Percentiles rank a stretch among this genome's conserved stretches.
Evolutionary conservation across 192 early-diverging fungal genomes (phyloP).

Genomic region (Oehlia diaphana): DNA sequence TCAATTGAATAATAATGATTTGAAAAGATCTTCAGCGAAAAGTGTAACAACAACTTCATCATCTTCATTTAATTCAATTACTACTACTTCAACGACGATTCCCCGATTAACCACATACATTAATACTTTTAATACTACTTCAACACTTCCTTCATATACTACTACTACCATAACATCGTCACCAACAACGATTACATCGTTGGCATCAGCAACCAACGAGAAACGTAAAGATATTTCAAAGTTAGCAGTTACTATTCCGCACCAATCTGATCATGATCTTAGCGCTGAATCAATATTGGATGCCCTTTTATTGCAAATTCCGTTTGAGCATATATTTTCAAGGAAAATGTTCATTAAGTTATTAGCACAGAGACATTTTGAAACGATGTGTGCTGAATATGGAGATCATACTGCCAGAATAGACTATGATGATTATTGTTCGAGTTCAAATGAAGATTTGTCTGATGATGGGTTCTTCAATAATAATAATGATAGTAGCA

Average conservation of each 20-base stretch:
- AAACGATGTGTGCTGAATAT: background rate
- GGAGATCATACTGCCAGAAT: constrained; percentile 9
- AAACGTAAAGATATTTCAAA: background rate
- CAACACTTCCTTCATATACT: background rate
- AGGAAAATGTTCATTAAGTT: background rate
- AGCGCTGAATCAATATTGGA: constrained; percentile 6
- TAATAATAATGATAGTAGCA: background rate
- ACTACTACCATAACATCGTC: background rate
- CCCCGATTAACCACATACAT: background rate
- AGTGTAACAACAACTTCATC: background rate
- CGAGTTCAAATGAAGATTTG: constrained; percentile 13
- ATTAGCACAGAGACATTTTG: constrained; percentile 4
- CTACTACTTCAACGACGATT: too few species aligned
- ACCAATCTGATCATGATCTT: constrained; percentile 1
- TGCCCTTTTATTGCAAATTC: background rate
- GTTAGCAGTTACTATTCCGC: background rate
- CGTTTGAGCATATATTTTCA: constrained; percentile 6
- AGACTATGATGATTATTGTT: constrained; percentile 12
- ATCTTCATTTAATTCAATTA: background rate
- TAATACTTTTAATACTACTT: background rate
- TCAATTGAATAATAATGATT: background rate
- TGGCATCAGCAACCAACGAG: background rate
- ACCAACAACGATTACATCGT: background rate
- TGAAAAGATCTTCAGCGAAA: background rate
- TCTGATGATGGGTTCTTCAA: background rate